A percentile compares a stretch with the other conserved stretches of the same genome.
Conservation (phyloP, 345 rosid species). For the Tarenaya hassleriana region DNA sequence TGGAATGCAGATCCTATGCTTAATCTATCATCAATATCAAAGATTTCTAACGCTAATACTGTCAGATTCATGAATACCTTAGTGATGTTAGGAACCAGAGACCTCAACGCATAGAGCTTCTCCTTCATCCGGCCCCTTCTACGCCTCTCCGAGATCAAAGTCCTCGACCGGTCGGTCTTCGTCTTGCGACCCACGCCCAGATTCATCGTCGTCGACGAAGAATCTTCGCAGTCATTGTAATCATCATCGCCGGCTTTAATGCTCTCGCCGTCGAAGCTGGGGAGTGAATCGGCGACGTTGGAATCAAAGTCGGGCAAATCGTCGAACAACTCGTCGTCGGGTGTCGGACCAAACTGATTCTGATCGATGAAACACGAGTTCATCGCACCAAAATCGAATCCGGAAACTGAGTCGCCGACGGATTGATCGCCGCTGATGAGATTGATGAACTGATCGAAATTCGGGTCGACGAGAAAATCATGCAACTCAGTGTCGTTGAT, state of each 20-base stretch:
- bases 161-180: conserved; percentile 59
- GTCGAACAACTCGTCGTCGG: conserved; percentile 27
- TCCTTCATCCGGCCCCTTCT: conserved; percentile 85
- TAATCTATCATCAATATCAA: no score
- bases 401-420: conserved; percentile 21
- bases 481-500: conserved; percentile 35
- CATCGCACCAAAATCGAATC: conserved; percentile 31
- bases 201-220: conserved; percentile 49
- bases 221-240: conserved; percentile 41
- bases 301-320: conserved; percentile 27
- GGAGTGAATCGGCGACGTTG: conserved; percentile 30
- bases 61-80: no score
- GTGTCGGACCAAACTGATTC: conserved; percentile 24
- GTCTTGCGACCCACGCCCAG: conserved; percentile 29
- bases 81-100: conserved; percentile 87
- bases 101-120: conserved; percentile 74
- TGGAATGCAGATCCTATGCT: no score
- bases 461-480: conserved; percentile 46
- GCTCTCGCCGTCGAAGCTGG: conserved; percentile 35
- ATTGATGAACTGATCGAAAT: conserved; percentile 50
- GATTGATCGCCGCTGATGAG: conserved; percentile 46
- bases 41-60: no score
- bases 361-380: conserved; percentile 30
- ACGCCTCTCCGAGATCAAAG: conserved; percentile 62
- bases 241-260: conserved; percentile 30